A percentile compares a stretch with the other conserved stretches of the same genome.
phyloP scores from a whole-genome alignment of 2,329 filamentous ascomycete genomes.

The Aquanectria penicillioides region DNA sequence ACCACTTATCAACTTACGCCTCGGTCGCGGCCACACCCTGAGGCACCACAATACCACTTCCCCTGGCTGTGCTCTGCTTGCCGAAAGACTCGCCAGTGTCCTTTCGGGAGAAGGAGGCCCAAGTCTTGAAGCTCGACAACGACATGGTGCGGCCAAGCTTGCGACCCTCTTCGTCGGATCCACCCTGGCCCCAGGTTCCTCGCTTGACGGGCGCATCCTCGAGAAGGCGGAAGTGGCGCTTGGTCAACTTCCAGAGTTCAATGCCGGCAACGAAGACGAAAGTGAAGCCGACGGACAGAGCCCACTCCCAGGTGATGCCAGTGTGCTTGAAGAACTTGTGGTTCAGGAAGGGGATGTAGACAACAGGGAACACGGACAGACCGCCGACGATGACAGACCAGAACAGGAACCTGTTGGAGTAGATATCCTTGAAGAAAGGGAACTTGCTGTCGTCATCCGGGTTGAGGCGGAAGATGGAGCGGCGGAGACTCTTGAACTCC shows the following conservation, averaged over 20 bases:
- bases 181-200: conserved; percentile 63
- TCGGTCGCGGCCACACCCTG: conserved; percentile 41
- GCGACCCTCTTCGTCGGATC: conserved; percentile 56
- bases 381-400: conserved; percentile 71
- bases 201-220: conserved; percentile 61
- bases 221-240: conserved; percentile 65
- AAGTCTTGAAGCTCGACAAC: conserved; percentile 61
- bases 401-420: conserved; percentile 76
- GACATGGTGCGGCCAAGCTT: conserved; percentile 61
- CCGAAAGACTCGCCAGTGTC: conserved; percentile 51
- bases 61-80: conserved; percentile 39
- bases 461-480: conserved; percentile 76
- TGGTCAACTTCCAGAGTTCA: conserved; percentile 77
- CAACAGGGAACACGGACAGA: conserved; percentile 71
- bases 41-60: conserved; percentile 36
- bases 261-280: conserved; percentile 73
- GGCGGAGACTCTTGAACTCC: conserved; percentile 80
- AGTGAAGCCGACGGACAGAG: conserved; percentile 70
- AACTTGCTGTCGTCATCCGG: conserved; percentile 61
- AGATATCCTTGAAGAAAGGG: conserved; percentile 70
- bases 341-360: conserved; percentile 80
- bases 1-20: conserved; percentile 25
- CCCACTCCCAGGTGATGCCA: conserved; percentile 80
- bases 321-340: conserved; percentile 77
- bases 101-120: conserved; percentile 54